phyloP scores from a whole-genome alignment of 805 yeast species.

The Yarrowia bubula region DNA sequence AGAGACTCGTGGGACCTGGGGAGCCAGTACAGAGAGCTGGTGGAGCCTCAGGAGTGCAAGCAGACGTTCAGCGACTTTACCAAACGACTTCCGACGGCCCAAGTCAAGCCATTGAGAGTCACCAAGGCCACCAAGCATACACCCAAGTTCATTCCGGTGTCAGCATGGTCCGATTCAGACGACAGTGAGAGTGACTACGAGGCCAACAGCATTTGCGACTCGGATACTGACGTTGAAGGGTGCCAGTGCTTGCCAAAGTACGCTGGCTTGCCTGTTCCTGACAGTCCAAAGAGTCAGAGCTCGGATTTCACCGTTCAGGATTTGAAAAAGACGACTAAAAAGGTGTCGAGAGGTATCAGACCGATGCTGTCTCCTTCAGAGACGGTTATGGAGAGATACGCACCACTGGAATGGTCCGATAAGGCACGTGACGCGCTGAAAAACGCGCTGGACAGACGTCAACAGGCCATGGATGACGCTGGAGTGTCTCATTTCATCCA shows the following conservation, averaged over 20 bases:
- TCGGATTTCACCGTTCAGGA: conserved; percentile 14
- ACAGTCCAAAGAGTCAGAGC: not conserved
- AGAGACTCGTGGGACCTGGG: not conserved
- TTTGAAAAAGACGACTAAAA: not conserved
- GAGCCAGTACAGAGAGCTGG: not conserved
- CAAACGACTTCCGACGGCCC: not conserved
- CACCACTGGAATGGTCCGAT: not conserved
- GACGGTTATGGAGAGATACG: conserved; percentile 8
- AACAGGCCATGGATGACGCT: conserved; percentile 6
- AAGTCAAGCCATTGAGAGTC: not conserved
- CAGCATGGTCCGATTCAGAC: conserved; percentile 15
- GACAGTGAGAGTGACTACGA: conserved; percentile 9
- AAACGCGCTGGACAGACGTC: not conserved
- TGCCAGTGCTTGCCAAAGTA: conserved; percentile 7
- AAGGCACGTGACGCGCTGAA: not conserved
- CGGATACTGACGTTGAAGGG: conserved; percentile 12
- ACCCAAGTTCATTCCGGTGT: not conserved
- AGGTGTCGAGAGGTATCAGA: not conserved
- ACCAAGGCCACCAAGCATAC: not conserved
- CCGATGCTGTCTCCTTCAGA: conserved; percentile 1
- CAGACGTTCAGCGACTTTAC: no score
- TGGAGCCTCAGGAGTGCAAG: no score
- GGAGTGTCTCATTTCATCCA: conserved; percentile 19
- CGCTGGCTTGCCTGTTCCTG: not conserved
- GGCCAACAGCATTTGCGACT: not conserved